phyloP scores from a whole-genome alignment of 257 asterid genomes.

The Anisodus tanguticus region DNA sequence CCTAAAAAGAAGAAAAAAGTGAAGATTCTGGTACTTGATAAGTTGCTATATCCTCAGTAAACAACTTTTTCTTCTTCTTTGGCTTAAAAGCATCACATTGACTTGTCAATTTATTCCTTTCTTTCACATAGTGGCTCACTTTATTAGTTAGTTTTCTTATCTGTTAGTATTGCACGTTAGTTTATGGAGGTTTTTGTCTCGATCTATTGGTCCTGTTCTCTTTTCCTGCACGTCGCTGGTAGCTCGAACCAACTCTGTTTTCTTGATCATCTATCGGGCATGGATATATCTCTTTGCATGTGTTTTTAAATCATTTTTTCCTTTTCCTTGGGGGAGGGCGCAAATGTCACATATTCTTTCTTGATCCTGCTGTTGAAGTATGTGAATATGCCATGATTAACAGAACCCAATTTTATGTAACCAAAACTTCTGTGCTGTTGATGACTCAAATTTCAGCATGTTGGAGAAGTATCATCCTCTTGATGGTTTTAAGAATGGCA shows the following conservation, averaged over 20 bases:
- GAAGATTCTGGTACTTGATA: conserved; percentile 68
- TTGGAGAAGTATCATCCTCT: conserved; percentile 22
- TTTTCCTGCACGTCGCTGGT: neutral
- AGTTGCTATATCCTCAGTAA: conserved; percentile 31
- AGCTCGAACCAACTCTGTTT: neutral
- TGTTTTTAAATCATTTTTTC: neutral
- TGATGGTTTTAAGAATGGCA: conserved; percentile 26
- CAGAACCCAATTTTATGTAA: neutral
- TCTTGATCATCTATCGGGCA: conserved; percentile 10
- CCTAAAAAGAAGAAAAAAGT: conserved; percentile 88
- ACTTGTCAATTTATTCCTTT: conserved; percentile 16
- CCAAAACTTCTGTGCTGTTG: neutral
- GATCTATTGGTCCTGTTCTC: conserved; percentile 11
- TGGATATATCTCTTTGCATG: neutral
- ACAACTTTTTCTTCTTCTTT: neutral
- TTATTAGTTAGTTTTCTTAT: neutral
- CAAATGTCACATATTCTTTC: neutral
- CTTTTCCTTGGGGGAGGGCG: neutral
- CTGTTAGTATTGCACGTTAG: neutral
- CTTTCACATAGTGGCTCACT: neutral
- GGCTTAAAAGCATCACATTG: neutral
- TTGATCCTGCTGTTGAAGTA: conserved; percentile 1
- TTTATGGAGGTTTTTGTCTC: conserved; percentile 19
- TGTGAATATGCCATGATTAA: conserved; percentile 9
- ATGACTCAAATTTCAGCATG: neutral